Evolutionary conservation across 2,329 filamentous ascomycete species (phyloP).

Genomic region (Sporothrix curviconia): DNA sequence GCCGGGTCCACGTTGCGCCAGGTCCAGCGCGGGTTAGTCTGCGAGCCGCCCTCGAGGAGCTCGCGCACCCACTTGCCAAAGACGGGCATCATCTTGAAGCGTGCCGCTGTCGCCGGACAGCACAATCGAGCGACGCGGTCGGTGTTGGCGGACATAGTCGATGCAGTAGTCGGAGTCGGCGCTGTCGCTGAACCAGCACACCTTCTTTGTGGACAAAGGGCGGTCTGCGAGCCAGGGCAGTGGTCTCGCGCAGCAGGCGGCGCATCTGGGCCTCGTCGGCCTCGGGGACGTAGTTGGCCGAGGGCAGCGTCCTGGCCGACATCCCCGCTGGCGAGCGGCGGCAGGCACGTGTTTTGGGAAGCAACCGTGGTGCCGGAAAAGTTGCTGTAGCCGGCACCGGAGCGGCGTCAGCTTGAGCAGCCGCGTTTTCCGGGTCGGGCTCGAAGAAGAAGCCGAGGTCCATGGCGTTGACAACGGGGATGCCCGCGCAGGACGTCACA

Average conservation of each 20-base stretch:
- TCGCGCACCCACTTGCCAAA: conserved; percentile 32
- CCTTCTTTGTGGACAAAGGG: conserved; percentile 46
- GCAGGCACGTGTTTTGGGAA: conserved; percentile 9
- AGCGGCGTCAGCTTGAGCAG: conserved; percentile 55
- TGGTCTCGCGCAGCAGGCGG: conserved; percentile 42
- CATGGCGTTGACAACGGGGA: conserved; percentile 53
- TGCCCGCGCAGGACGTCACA: conserved; percentile 45
- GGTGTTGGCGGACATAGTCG: conserved; percentile 49
- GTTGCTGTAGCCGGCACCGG: conserved; percentile 51
- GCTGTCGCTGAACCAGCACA: conserved; percentile 60
- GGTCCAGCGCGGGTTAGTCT: conserved; percentile 41
- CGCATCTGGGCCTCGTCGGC: conserved; percentile 48
- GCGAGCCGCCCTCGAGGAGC: conserved; percentile 37
- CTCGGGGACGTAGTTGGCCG: conserved; percentile 4
- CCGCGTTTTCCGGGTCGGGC: conserved; percentile 50
- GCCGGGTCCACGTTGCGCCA: conserved; percentile 30
- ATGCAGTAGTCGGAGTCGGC: conserved; percentile 54
- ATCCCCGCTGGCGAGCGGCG: neutral
- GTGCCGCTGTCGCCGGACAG: conserved; percentile 52
- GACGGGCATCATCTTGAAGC: conserved; percentile 56
- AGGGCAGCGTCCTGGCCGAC: neutral
- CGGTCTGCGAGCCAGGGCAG: conserved; percentile 46
- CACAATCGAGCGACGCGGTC: conserved; percentile 35
- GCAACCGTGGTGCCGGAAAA: conserved; percentile 23
- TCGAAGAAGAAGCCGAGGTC: conserved; percentile 62